Evolutionary conservation across 2,329 filamentous ascomycete genomes (phyloP).

Genomic region (Fusarium setosum): DNA sequence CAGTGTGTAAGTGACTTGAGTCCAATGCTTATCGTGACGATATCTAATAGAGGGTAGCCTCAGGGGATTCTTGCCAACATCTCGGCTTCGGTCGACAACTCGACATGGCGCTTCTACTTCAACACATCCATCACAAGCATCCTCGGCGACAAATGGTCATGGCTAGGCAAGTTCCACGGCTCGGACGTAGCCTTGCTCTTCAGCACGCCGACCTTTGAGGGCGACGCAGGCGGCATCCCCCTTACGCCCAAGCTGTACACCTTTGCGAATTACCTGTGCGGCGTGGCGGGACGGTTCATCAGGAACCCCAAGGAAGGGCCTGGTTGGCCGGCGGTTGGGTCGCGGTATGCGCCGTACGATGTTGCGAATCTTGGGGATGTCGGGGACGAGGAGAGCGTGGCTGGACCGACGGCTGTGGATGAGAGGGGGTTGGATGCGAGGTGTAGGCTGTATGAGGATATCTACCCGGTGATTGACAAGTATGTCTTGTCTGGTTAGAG

Average conservation of each 20-base stretch:
- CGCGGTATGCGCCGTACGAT: conserved; percentile 34
- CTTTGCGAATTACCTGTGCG: conserved; percentile 38
- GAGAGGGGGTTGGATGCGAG: conserved; percentile 27
- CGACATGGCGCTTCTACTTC: conserved; percentile 44
- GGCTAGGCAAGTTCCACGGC: conserved; percentile 43
- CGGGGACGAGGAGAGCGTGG: background rate
- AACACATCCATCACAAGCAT: conserved; percentile 39
- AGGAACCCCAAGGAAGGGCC: conserved; percentile 37
- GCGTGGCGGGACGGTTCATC: conserved; percentile 38
- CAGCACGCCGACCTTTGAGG: conserved; percentile 26
- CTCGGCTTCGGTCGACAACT: conserved; percentile 25
- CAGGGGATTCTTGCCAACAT: conserved; percentile 37
- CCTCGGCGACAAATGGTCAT: conserved; percentile 31
- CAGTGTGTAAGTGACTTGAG: conserved; percentile 38
- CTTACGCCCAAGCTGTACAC: conserved; percentile 36
- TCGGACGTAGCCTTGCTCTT: conserved; percentile 42
- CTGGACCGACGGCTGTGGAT: conserved; percentile 32
- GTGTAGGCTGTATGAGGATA: conserved; percentile 31
- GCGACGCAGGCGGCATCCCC: background rate
- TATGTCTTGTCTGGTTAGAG: conserved; percentile 6
- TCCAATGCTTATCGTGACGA: background rate
- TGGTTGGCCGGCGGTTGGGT: conserved; percentile 41
- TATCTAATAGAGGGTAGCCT: conserved; percentile 32
- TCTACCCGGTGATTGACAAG: conserved; percentile 29
- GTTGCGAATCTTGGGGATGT: conserved; percentile 37